Evolutionary conservation across 345 rosid species (phyloP), one percentile per base, ranked within the genome.

Genomic region (Heritiera littoralis): DNA sequence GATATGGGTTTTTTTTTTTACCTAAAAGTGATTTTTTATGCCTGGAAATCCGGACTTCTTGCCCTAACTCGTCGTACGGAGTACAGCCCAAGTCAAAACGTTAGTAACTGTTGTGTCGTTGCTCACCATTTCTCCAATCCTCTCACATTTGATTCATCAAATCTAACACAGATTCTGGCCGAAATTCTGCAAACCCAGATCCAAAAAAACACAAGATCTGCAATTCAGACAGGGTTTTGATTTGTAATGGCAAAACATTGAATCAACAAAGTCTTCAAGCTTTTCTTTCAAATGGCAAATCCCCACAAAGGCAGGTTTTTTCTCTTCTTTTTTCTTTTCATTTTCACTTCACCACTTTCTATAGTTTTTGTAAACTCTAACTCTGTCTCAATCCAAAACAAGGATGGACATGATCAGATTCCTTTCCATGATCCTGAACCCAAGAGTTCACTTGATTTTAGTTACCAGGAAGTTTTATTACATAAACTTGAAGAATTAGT

Each of bases 401-500:
- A 83, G 48, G 80, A 41, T 13, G 80, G 59, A 20, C 72, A 68
- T 82, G 55, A 69, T 6, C 64, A 18, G 12, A 83, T 66, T 61
- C 76, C 76, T 30, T 2, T 12, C 18, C 67, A 32, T 63, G 67
- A 63, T 13, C 67, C 18, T 23, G 80, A 71, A 35, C 64, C 75
- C 77, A 80, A 72, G 17, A 66, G 70, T 51, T 71, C 69, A 15
- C 56, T 15, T 79, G 75, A 74, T 56, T 78, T 72, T 28, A 55
- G 61, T 43, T 82, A 75, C 51, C 86, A 84, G 30, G 86, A 87
- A 56, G 83, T 80, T 85, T 77, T 88, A 46, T 86, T 93, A 32
- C 84, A 78, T 78, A 89, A 86, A 74, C 94, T 95, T 9, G 97
- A 92, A 80, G 96, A 92, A 48, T 76, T 92, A 67, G 92, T 91